Percentiles rank a stretch among this genome's conserved stretches.
These are phyloP conservation scores for Lizanozyma gosingica DNA, from an alignment of 1,139 yeast species.

Conservation along the genomic window DNA sequence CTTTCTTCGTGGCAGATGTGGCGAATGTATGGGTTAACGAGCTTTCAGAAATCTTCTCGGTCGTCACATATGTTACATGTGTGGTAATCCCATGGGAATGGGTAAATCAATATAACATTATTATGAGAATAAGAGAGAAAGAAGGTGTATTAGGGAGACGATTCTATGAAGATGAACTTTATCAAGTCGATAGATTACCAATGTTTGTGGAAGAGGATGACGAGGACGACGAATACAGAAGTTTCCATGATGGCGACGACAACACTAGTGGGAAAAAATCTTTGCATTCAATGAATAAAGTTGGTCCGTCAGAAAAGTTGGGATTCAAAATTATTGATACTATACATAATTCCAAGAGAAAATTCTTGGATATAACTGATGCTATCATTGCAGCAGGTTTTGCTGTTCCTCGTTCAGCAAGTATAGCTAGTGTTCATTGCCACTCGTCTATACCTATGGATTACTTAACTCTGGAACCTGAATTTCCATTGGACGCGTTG, in stretches of 20 bases:
- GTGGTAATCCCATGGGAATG: slow-evolving; percentile 85
- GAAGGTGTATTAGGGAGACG: slow-evolving; percentile 77
- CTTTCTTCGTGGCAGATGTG: slow-evolving; percentile 72
- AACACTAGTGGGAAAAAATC: background rate
- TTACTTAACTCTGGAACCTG: background rate
- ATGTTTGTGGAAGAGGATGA: slow-evolving; percentile 27
- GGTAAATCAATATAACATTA: slow-evolving; percentile 59
- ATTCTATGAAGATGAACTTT: slow-evolving; percentile 61
- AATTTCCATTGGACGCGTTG: slow-evolving; percentile 1
- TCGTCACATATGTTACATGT: slow-evolving; percentile 63
- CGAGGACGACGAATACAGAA: slow-evolving; percentile 7
- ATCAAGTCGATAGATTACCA: slow-evolving; percentile 36
- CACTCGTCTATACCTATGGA: slow-evolving; percentile 1
- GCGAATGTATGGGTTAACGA: slow-evolving; percentile 64
- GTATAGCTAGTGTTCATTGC: background rate
- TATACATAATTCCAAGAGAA: slow-evolving; percentile 23
- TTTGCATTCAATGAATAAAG: background rate
- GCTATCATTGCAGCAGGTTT: slow-evolving; percentile 50
- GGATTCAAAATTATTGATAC: slow-evolving; percentile 6
- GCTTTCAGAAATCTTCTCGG: slow-evolving; percentile 63
- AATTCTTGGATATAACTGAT: slow-evolving; percentile 41
- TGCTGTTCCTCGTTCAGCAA: slow-evolving; percentile 45
- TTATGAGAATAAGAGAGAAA: slow-evolving; percentile 60
- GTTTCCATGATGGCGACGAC: background rate
- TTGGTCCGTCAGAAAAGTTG: background rate